Evolutionary conservation across 2,329 filamentous ascomycete genomes (phyloP).

Genomic region (Pseudocercospora fijiensis): DNA sequence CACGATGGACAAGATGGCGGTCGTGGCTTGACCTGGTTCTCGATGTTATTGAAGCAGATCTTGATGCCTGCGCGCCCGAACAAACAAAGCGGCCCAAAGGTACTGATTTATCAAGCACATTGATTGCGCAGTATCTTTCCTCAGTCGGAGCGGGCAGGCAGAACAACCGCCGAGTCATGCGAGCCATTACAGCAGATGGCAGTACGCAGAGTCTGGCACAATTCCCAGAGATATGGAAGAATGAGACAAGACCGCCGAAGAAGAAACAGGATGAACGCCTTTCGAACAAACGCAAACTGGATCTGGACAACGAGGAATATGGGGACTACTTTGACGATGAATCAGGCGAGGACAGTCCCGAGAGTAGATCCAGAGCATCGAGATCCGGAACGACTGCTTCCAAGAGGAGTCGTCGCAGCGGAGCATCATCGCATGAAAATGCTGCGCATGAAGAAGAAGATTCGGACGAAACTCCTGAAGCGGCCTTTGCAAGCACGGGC

Average conservation of each 20-base stretch:
- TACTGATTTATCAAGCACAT: conserved; percentile 50
- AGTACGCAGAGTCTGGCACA: conserved; percentile 51
- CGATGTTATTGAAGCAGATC: conserved; percentile 72
- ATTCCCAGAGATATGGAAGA: conserved; percentile 66
- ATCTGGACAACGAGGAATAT: conserved; percentile 53
- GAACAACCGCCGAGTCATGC: conserved; percentile 57
- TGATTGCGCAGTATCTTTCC: conserved; percentile 62
- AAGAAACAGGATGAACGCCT: conserved; percentile 54
- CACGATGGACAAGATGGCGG: conserved; percentile 79
- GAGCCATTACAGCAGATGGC: conserved; percentile 68
- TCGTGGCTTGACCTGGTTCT: conserved; percentile 78
- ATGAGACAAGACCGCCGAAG: conserved; percentile 57
- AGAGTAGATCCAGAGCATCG: conserved; percentile 16
- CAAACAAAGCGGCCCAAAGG: conserved; percentile 21
- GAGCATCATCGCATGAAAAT: conserved; percentile 2
- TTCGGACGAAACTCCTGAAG: conserved; percentile 8
- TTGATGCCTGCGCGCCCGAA: conserved; percentile 52
- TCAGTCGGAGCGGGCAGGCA: conserved; percentile 39
- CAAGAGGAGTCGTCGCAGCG: conserved; percentile 10
- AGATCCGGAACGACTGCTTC: conserved; percentile 14
- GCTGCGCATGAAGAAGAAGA: conserved; percentile 12
- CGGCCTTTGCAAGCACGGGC: background rate
- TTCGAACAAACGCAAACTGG: conserved; percentile 52
- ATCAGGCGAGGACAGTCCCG: conserved; percentile 25
- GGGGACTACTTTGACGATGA: conserved; percentile 40